These are phyloP conservation scores for Trifolium repens DNA, from an alignment of 306 rosid genomes.

Conservation along the genomic window DNA sequence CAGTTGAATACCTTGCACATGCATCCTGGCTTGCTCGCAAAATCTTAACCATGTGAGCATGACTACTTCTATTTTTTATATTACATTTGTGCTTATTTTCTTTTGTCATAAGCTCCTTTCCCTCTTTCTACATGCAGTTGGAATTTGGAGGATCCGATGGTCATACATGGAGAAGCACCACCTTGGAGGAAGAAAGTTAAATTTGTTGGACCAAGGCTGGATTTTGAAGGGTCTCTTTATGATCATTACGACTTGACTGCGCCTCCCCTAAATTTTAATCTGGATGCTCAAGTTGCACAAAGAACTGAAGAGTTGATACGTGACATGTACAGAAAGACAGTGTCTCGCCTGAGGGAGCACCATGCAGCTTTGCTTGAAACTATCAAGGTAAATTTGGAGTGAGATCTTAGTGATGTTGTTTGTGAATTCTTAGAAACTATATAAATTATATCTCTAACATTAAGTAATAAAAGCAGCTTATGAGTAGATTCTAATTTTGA, in stretches of 20 bases:
- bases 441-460: slow-evolving; percentile 4
- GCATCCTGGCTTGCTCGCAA: slow-evolving; percentile 99
- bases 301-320: slow-evolving; percentile 77
- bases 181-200: slow-evolving; percentile 80
- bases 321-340: slow-evolving; percentile 68
- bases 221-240: slow-evolving; percentile 93
- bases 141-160: slow-evolving; percentile 97
- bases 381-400: slow-evolving; percentile 66
- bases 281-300: slow-evolving; percentile 78
- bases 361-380: slow-evolving; percentile 88
- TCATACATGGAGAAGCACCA: slow-evolving; percentile 92
- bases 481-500: slow-evolving; percentile 5
- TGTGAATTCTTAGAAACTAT: background rate
- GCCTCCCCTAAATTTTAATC: slow-evolving; percentile 81
- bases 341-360: slow-evolving; percentile 73
- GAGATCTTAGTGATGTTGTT: background rate
- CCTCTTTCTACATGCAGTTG: slow-evolving; percentile 58
- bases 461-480: background rate
- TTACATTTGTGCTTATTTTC: slow-evolving; percentile 25
- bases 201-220: slow-evolving; percentile 92
- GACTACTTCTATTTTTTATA: slow-evolving; percentile 24
- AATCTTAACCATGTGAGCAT: slow-evolving; percentile 84
- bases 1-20: slow-evolving; percentile 90
- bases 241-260: slow-evolving; percentile 73
- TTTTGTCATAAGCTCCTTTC: slow-evolving; percentile 30